phyloP scores from a whole-genome alignment of 306 rosid species.

The Vachellia collinsii region DNA sequence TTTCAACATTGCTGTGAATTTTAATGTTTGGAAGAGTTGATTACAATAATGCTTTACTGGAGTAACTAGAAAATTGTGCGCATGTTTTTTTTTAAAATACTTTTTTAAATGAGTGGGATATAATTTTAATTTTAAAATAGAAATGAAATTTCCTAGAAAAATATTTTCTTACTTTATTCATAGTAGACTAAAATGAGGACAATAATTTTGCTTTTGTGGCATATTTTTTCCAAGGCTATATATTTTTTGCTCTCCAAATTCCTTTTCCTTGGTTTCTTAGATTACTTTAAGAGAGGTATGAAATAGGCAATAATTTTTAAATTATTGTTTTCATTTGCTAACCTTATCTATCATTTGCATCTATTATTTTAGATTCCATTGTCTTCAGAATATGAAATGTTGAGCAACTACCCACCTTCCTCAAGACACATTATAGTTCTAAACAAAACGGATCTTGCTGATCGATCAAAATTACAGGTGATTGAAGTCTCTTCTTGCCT shows the following conservation, averaged over 20 bases:
- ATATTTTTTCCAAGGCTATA: not conserved
- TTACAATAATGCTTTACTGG: not conserved
- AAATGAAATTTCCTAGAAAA: not conserved
- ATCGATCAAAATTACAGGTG: constrained; percentile 56
- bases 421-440: constrained; percentile 54
- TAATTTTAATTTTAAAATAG: not conserved
- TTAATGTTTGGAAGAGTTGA: not conserved
- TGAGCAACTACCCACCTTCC: constrained; percentile 40
- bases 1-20: not conserved
- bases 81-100: not conserved
- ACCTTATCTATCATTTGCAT: not conserved
- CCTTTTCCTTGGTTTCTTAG: not conserved
- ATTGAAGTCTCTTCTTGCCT: constrained; percentile 1
- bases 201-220: not conserved
- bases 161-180: not conserved
- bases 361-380: constrained; percentile 64
- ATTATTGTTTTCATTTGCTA: not conserved
- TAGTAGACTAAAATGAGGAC: too few relatives aligned
- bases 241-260: not conserved
- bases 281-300: not conserved
- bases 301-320: not conserved
- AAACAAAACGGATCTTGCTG: constrained; percentile 89
- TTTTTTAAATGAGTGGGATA: not conserved
- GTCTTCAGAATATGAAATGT: constrained; percentile 57
- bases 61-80: too few relatives aligned